These are phyloP conservation scores for Vicia faba DNA, from an alignment of 306 rosid species.

Conservation along the genomic window DNA sequence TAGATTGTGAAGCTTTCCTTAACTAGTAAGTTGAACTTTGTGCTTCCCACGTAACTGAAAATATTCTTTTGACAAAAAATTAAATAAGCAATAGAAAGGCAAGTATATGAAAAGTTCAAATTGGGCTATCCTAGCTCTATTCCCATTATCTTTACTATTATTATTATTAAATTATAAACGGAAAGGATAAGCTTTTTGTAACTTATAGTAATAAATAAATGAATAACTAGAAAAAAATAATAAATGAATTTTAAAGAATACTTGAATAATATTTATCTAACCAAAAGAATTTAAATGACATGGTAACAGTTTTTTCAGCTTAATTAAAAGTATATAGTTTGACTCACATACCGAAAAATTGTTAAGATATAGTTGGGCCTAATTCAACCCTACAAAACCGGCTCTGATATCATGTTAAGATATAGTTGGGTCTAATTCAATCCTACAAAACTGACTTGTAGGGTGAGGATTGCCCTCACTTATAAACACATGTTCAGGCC, in stretches of 20 bases:
- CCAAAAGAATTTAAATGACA: too few species aligned
- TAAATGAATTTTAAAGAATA: conserved; percentile 30
- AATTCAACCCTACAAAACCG: too few species aligned
- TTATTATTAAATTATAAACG: conserved; percentile 1
- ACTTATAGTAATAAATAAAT: conserved; percentile 20
- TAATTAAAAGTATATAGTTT: too few species aligned
- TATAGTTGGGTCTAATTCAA: too few species aligned
- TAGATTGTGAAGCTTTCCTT: conserved; percentile 23
- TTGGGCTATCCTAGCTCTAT: neutral
- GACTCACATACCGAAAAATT: too few species aligned
- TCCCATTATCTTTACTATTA: conserved; percentile 12
- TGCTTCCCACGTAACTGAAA: conserved; percentile 44
- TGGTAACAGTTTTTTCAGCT: too few species aligned
- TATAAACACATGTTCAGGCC: too few species aligned
- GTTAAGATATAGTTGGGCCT: too few species aligned
- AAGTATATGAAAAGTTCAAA: conserved; percentile 38
- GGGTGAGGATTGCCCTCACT: too few species aligned
- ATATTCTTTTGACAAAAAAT: neutral
- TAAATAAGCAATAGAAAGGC: conserved; percentile 22
- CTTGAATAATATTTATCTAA: neutral
- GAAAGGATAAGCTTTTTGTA: conserved; percentile 38
- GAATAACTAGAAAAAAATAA: neutral
- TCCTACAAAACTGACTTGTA: too few species aligned
- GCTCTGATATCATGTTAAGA: too few species aligned
- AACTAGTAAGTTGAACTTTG: conserved; percentile 33